Evolutionary conservation across 1,139 yeast genomes (phyloP).

Genomic region (Geotrichum fermentans): DNA sequence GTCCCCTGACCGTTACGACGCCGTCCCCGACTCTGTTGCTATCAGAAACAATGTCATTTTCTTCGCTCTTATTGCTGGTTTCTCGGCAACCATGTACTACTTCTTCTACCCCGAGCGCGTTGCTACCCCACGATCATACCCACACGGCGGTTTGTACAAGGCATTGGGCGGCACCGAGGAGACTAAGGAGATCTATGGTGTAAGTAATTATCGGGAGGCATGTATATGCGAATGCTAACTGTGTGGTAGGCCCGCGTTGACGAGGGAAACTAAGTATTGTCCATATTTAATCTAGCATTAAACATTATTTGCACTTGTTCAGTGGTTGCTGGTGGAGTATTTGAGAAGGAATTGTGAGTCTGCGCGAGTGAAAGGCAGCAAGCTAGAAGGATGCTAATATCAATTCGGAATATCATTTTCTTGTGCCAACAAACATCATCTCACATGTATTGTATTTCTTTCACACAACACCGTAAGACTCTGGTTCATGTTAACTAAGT

Average conservation of each 20-base stretch:
- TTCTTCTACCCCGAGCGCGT: slow-evolving; percentile 70
- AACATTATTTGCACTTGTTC: too few species aligned
- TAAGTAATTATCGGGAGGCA: slow-evolving; percentile 17
- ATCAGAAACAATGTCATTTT: slow-evolving; percentile 48
- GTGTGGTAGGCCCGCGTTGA: slow-evolving; percentile 20
- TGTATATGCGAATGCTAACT: neutral
- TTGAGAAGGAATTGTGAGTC: too few species aligned
- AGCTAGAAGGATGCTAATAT: too few species aligned
- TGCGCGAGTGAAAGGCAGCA: too few species aligned
- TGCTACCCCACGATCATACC: slow-evolving; percentile 72
- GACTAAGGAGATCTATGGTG: slow-evolving; percentile 33
- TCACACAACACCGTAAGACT: too few species aligned
- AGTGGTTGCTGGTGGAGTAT: too few species aligned
- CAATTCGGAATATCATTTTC: too few species aligned
- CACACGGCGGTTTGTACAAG: slow-evolving; percentile 68
- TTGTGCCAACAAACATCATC: too few species aligned
- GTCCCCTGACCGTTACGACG: slow-evolving; percentile 75
- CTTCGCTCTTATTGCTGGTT: slow-evolving; percentile 51
- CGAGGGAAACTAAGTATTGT: slow-evolving; percentile 19
- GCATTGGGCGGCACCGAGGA: slow-evolving; percentile 57
- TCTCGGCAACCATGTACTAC: slow-evolving; percentile 51
- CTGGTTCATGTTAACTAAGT: too few species aligned
- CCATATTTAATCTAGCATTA: too few species aligned
- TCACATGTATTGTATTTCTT: too few species aligned
- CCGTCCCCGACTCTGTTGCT: slow-evolving; percentile 59